phyloP scores from a whole-genome alignment of 352 stramenopile species.

The Hyphochytrium catenoides region DNA sequence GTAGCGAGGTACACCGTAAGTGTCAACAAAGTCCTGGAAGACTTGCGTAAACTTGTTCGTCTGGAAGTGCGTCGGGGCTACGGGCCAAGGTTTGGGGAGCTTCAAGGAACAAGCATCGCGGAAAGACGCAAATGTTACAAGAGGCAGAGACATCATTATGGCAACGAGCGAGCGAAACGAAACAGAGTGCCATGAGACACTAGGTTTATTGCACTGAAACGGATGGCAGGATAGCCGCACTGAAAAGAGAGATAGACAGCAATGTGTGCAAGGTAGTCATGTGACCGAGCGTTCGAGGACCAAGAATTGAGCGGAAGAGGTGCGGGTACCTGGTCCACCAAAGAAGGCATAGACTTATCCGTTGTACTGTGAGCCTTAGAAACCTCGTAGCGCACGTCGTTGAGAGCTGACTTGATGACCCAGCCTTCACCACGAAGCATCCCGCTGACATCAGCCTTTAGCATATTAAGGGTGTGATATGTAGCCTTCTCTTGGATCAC shows the following conservation, averaged over 20 bases:
- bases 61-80: conserved; percentile 90
- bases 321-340: conserved; percentile 78
- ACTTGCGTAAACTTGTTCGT: conserved; percentile 97
- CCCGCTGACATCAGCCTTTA: conserved; percentile 83
- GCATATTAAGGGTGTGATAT: conserved; percentile 95
- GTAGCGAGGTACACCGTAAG: conserved; percentile 94
- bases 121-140: no score
- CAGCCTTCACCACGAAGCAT: conserved; percentile 91
- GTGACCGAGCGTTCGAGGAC: no score
- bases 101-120: no score
- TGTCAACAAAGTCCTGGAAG: conserved; percentile 97
- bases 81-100: conserved; percentile 85
- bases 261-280: no score
- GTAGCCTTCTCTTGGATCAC: conserved; percentile 89
- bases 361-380: conserved; percentile 70
- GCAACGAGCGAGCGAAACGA: no score
- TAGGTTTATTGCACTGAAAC: no score
- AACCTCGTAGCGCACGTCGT: conserved; percentile 61
- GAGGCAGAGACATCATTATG: no score
- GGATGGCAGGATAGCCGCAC: no score
- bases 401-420: conserved; percentile 62
- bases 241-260: no score
- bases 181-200: no score
- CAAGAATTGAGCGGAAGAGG: no score
- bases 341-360: conserved; percentile 75